Conservation (phyloP, 164 flowering plant species). For the Chimonanthus praecox region DNA sequence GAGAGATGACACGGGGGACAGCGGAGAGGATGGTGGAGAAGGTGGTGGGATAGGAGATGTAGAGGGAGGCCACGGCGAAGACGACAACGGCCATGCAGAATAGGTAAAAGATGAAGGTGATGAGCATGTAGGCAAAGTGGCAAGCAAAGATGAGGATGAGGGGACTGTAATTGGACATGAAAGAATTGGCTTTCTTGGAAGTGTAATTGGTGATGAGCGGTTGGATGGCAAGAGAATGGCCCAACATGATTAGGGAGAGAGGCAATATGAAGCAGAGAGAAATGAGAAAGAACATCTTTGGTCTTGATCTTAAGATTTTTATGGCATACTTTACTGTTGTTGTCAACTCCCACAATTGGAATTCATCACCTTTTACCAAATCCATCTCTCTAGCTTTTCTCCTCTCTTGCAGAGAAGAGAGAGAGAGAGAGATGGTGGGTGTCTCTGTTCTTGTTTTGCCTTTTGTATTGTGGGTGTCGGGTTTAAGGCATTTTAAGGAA, state of each 20-base stretch:
- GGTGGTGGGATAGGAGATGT: constrained; percentile 6
- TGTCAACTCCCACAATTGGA: not conserved
- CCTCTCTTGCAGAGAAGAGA: too few relatives aligned
- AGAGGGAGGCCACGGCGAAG: not conserved
- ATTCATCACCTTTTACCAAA: not conserved
- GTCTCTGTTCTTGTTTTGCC: too few relatives aligned
- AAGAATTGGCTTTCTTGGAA: not conserved
- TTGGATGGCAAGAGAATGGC: not conserved
- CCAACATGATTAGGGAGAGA: not conserved
- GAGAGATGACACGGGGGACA: not conserved
- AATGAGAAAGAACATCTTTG: not conserved
- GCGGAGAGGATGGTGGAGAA: not conserved
- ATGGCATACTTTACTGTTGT: not conserved
- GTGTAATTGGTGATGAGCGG: not conserved
- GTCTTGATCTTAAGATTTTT: not conserved
- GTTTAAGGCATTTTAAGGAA: too few relatives aligned
- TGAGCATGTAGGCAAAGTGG: not conserved
- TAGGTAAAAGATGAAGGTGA: not conserved
- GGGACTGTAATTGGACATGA: not conserved
- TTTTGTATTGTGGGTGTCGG: too few relatives aligned
- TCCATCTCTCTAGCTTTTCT: not conserved
- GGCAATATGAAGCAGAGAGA: not conserved
- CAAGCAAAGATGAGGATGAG: too few relatives aligned
- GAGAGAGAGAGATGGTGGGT: too few relatives aligned
- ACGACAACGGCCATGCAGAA: not conserved